These are phyloP conservation scores for Umbellularia californica DNA, from an alignment of 164 flowering plant species.

Conservation along the genomic window DNA sequence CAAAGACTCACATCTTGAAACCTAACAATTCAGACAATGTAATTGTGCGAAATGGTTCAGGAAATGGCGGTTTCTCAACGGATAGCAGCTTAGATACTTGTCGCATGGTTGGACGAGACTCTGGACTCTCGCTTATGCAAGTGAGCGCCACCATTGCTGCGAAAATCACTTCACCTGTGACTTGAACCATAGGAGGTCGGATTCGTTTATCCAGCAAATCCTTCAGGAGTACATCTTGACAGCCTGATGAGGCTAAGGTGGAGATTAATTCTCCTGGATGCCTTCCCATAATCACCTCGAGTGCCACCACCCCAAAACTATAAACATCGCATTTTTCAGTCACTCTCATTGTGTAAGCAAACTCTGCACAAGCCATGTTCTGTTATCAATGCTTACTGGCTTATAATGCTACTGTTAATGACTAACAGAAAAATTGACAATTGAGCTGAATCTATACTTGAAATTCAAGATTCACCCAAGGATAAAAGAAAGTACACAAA, in stretches of 20 bases:
- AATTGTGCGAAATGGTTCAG: neutral
- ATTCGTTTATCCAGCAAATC: neutral
- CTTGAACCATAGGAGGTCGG: neutral
- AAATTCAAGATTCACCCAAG: too few relatives aligned
- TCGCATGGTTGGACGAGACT: neutral
- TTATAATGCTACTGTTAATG: too few relatives aligned
- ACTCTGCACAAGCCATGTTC: neutral
- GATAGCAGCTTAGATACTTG: neutral
- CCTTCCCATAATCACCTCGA: neutral
- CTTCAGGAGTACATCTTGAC: neutral
- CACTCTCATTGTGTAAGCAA: neutral
- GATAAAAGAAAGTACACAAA: too few relatives aligned
- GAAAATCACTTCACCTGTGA: neutral
- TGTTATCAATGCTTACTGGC: too few relatives aligned
- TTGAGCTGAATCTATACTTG: too few relatives aligned
- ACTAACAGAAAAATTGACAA: too few relatives aligned
- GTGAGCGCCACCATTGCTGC: neutral
- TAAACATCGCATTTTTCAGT: neutral
- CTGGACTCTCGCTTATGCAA: neutral
- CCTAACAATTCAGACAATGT: neutral
- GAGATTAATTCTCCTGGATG: neutral
- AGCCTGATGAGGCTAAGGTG: neutral
- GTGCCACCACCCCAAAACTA: neutral
- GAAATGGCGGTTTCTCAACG: neutral
- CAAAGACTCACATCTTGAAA: too few relatives aligned